phyloP scores from a whole-genome alignment of 192 early-diverging fungal species.

The Haplosporangium gracile region DNA sequence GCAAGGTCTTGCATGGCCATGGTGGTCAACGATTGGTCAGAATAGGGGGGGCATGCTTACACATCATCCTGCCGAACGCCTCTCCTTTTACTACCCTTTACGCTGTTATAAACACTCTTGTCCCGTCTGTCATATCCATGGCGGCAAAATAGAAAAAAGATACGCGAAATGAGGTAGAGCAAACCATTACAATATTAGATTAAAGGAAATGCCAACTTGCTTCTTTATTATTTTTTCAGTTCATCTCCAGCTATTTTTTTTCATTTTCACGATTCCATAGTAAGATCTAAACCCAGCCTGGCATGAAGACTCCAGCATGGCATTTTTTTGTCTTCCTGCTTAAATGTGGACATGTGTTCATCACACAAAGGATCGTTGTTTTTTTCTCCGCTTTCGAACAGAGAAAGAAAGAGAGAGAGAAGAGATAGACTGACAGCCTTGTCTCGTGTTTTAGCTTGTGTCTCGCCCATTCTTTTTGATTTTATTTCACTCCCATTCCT shows the following conservation, averaged over 20 bases:
- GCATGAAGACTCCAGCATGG: neutral
- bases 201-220: too few relatives aligned
- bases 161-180: neutral
- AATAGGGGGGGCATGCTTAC: neutral
- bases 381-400: neutral
- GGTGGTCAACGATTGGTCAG: neutral
- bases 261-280: neutral
- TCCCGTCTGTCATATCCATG: neutral
- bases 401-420: neutral
- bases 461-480: neutral
- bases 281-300: neutral
- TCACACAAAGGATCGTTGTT: neutral
- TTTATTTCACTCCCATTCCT: neutral
- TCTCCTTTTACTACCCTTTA: too few relatives aligned
- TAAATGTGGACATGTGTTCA: neutral
- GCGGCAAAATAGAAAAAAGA: neutral
- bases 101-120: neutral
- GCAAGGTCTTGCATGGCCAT: neutral
- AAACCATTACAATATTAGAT: neutral
- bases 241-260: neutral
- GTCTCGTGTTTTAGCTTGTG: neutral
- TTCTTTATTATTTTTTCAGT: neutral
- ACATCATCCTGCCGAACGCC: neutral
- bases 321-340: neutral
- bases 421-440: neutral